A percentile compares a stretch with the other conserved stretches of the same genome.
phyloP scores from a whole-genome alignment of 2,329 filamentous ascomycete genomes.

The Fusarium ambrosium region DNA sequence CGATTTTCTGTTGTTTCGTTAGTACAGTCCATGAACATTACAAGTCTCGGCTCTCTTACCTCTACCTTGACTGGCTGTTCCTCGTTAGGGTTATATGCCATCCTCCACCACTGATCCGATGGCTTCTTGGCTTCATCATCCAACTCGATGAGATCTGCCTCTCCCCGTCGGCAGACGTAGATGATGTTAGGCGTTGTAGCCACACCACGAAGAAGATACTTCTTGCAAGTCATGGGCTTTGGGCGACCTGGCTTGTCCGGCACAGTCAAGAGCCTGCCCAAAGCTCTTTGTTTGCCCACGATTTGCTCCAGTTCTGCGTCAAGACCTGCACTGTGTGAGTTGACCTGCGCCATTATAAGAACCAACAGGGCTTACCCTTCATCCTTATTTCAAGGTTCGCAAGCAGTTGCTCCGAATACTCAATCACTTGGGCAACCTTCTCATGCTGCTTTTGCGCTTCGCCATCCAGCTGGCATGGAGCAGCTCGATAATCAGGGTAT shows the following conservation, averaged over 20 bases:
- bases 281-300: slow-evolving; percentile 53
- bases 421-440: slow-evolving; percentile 52
- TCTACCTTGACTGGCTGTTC: slow-evolving; percentile 62
- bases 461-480: slow-evolving; percentile 53
- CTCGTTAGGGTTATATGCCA: slow-evolving; percentile 58
- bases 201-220: slow-evolving; percentile 66
- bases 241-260: slow-evolving; percentile 55
- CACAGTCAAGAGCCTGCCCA: slow-evolving; percentile 56
- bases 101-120: slow-evolving; percentile 69
- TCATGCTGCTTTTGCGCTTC: slow-evolving; percentile 49
- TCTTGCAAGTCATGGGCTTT: slow-evolving; percentile 58
- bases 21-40: slow-evolving; percentile 1
- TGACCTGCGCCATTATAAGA: neutral
- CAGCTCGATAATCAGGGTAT: slow-evolving; percentile 56
- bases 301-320: slow-evolving; percentile 50
- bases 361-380: slow-evolving; percentile 50
- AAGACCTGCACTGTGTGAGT: slow-evolving; percentile 49
- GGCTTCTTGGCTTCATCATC: slow-evolving; percentile 48
- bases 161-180: slow-evolving; percentile 63
- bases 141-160: slow-evolving; percentile 59
- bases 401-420: slow-evolving; percentile 51
- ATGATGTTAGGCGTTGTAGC: slow-evolving; percentile 61
- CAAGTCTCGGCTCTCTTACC: slow-evolving; percentile 52
- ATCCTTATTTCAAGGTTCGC: slow-evolving; percentile 52
- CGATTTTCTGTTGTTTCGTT: slow-evolving; percentile 59